Evolutionary conservation across 2,329 filamentous ascomycete genomes (phyloP).

Genomic region (Escovopsis sp.): DNA sequence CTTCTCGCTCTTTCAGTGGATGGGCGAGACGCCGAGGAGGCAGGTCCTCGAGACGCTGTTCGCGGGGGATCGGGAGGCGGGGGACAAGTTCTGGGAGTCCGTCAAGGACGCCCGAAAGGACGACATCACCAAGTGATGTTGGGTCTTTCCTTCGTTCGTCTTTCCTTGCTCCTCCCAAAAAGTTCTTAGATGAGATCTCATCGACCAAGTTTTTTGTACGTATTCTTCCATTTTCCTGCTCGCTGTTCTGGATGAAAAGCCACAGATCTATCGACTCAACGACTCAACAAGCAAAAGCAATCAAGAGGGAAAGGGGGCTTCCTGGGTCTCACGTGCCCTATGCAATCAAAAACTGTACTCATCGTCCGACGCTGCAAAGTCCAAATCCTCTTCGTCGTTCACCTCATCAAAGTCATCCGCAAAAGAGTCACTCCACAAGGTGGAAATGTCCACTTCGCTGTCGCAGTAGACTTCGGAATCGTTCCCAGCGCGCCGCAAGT

Average conservation of each 20-base stretch:
- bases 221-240: neutral
- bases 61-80: conserved; percentile 41
- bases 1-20: conserved; percentile 61
- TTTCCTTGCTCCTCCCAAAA: no score
- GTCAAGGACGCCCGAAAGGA: conserved; percentile 48
- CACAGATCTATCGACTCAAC: no score
- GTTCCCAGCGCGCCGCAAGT: neutral
- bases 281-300: no score
- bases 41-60: conserved; percentile 55
- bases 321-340: no score
- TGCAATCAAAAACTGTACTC: no score
- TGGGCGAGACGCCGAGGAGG: conserved; percentile 54
- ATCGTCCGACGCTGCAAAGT: no score
- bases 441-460: neutral
- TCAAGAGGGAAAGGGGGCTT: no score
- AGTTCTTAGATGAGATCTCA: neutral
- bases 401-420: no score
- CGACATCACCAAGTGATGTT: conserved; percentile 27
- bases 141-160: no score
- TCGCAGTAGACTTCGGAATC: neutral
- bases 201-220: neutral
- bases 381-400: neutral
- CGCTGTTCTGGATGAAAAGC: neutral
- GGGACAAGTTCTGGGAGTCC: conserved; percentile 44
- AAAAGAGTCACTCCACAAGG: no score